Percentiles rank a stretch among this genome's conserved stretches.
phyloP scores from a whole-genome alignment of 1,284 basidiomycete species.

The Serendipita sp. region DNA sequence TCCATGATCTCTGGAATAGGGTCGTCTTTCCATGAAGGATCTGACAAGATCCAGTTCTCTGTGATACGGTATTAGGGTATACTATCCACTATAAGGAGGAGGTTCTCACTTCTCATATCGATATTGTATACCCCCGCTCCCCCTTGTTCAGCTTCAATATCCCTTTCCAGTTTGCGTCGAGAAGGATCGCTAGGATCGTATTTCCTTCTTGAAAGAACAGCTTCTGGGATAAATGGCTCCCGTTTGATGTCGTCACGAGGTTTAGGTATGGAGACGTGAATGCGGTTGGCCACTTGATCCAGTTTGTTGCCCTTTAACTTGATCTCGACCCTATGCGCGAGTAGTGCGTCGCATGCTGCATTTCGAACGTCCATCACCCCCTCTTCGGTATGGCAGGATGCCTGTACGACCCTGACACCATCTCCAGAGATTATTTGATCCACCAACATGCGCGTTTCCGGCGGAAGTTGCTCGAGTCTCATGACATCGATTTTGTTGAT shows the following conservation, averaged over 20 bases:
- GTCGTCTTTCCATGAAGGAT: conserved; percentile 94
- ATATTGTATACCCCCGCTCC: conserved; percentile 83
- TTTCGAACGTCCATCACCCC: conserved; percentile 92
- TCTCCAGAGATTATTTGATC: conserved; percentile 71
- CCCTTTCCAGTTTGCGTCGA: conserved; percentile 54
- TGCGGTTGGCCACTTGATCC: conserved; percentile 80
- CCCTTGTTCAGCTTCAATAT: conserved; percentile 71
- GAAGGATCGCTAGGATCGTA: conserved; percentile 78
- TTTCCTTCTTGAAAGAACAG: conserved; percentile 60
- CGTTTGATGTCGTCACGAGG: conserved; percentile 75
- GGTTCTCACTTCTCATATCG: conserved; percentile 65
- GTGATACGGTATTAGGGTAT: conserved; percentile 11
- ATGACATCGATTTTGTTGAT: conserved; percentile 93
- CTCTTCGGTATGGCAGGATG: conserved; percentile 88
- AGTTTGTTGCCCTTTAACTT: conserved; percentile 91
- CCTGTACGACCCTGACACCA: conserved; percentile 60
- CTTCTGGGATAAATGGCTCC: conserved; percentile 75
- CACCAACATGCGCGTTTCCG: conserved; percentile 62
- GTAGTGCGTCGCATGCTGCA: conserved; percentile 79
- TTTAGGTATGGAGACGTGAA: conserved; percentile 84
- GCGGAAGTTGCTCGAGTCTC: conserved; percentile 65
- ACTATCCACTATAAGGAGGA: background rate
- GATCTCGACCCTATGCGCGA: conserved; percentile 82
- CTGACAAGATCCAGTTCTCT: conserved; percentile 84
- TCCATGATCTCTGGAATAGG: conserved; percentile 92